Conservation (phyloP, 495 filamentous ascomycete genomes). For the Penicillium soppii region DNA sequence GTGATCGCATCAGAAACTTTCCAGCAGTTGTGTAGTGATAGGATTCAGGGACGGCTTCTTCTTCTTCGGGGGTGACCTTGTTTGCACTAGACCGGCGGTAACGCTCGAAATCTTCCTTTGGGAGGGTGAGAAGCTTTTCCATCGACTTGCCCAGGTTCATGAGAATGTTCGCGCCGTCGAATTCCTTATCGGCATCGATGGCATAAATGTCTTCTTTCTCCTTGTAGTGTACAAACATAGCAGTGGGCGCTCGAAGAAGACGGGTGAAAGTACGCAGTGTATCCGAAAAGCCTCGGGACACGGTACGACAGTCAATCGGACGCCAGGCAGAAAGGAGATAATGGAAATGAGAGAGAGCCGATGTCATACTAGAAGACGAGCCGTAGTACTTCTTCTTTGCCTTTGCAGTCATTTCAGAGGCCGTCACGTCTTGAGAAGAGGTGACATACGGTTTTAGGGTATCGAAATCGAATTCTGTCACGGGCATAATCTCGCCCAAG, state of each 20-base stretch:
- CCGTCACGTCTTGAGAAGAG: constrained; percentile 75
- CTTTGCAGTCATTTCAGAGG: constrained; percentile 62
- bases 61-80: constrained; percentile 61
- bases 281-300: constrained; percentile 66
- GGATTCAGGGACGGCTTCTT: constrained; percentile 64
- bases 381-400: constrained; percentile 83
- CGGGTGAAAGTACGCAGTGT: constrained; percentile 65
- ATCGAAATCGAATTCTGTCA: constrained; percentile 86
- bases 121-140: constrained; percentile 90
- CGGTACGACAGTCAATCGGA: constrained; percentile 56
- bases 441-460: constrained; percentile 82
- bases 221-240: constrained; percentile 82
- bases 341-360: constrained; percentile 85
- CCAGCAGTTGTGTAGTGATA: constrained; percentile 86
- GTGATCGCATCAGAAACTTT: constrained; percentile 94
- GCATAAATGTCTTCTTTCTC: constrained; percentile 84
- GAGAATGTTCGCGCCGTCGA: constrained; percentile 78
- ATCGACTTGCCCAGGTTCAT: constrained; percentile 91
- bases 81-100: constrained; percentile 68
- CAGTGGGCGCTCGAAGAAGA: constrained; percentile 66
- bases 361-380: constrained; percentile 95
- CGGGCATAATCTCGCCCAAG: constrained; percentile 85
- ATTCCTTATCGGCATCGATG: constrained; percentile 97
- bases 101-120: constrained; percentile 77
- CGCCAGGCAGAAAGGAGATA: constrained; percentile 87